Conservation (phyloP, 1,284 basidiomycete genomes). For the Ustilago bromivora region DNA sequence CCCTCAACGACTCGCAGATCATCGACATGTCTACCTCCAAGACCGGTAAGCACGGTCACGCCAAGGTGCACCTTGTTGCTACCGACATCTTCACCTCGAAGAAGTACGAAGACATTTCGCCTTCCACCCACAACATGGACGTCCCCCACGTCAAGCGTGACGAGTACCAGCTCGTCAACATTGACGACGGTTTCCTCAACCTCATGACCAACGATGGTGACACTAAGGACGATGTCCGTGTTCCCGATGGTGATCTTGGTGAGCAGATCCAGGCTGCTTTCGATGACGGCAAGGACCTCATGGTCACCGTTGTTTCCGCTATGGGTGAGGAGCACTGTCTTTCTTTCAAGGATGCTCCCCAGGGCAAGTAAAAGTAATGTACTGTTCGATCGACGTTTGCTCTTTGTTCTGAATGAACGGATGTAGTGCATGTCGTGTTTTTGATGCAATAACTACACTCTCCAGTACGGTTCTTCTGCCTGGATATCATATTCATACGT, state of each 20-base stretch:
- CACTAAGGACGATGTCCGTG: slow-evolving; percentile 93
- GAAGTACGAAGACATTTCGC: slow-evolving; percentile 87
- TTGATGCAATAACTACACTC: not conserved
- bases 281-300: slow-evolving; percentile 84
- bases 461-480: not conserved
- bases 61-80: slow-evolving; percentile 97
- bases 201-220: slow-evolving; percentile 87
- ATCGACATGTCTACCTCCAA: slow-evolving; percentile 96
- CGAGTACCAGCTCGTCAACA: slow-evolving; percentile 89
- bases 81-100: slow-evolving; percentile 77
- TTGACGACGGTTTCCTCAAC: slow-evolving; percentile 83
- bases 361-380: slow-evolving; percentile 59
- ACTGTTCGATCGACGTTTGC: too few species aligned
- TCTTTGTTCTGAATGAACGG: too few species aligned
- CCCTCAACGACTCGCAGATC: slow-evolving; percentile 43
- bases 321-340: slow-evolving; percentile 94
- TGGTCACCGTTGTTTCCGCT: slow-evolving; percentile 89
- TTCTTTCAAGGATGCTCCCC: slow-evolving; percentile 72
- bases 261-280: slow-evolving; percentile 80
- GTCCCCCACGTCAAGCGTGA: slow-evolving; percentile 92
- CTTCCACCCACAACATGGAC: slow-evolving; percentile 99
- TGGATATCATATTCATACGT: not conserved
- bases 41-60: slow-evolving; percentile 97
- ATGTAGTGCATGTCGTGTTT: not conserved
- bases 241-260: slow-evolving; percentile 89